Conservation (phyloP, 2,329 filamentous ascomycete genomes). For the Aspergillus terreus region DNA sequence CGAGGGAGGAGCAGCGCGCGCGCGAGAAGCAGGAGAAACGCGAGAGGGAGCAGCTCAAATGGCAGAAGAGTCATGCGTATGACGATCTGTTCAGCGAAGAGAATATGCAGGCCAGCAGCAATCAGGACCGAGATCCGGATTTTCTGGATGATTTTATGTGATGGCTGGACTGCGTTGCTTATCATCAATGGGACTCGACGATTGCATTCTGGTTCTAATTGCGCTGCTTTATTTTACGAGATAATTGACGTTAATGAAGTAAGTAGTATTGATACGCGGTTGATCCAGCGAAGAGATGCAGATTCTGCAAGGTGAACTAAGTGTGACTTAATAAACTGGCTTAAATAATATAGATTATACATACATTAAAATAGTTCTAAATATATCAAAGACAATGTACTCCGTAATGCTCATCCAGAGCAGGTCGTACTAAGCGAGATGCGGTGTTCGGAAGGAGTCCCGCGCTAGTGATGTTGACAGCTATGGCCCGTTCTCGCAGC, state of each 20-base stretch:
- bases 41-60: constrained; percentile 85
- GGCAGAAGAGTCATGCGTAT: constrained; percentile 96
- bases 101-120: constrained; percentile 71
- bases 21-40: constrained; percentile 50
- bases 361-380: not conserved
- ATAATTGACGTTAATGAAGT: too few relatives aligned
- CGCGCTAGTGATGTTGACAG: constrained; percentile 37
- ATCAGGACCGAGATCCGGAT: constrained; percentile 73
- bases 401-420: not conserved
- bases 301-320: too few relatives aligned
- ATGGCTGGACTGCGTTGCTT: constrained; percentile 14
- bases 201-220: too few relatives aligned
- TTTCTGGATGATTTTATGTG: constrained; percentile 93
- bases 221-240: too few relatives aligned
- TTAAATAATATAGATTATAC: too few relatives aligned
- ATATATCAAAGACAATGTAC: not conserved
- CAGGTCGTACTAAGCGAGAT: constrained; percentile 10
- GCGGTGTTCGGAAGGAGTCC: constrained; percentile 14
- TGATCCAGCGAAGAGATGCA: too few relatives aligned
- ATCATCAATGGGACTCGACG: too few relatives aligned
- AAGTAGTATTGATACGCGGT: too few relatives aligned
- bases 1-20: constrained; percentile 37
- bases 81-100: constrained; percentile 87
- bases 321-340: too few relatives aligned
- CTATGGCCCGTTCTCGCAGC: constrained; percentile 9